These are phyloP conservation scores for Diplodia mutila DNA, from an alignment of 2,329 filamentous ascomycete species.

Conservation along the genomic window DNA sequence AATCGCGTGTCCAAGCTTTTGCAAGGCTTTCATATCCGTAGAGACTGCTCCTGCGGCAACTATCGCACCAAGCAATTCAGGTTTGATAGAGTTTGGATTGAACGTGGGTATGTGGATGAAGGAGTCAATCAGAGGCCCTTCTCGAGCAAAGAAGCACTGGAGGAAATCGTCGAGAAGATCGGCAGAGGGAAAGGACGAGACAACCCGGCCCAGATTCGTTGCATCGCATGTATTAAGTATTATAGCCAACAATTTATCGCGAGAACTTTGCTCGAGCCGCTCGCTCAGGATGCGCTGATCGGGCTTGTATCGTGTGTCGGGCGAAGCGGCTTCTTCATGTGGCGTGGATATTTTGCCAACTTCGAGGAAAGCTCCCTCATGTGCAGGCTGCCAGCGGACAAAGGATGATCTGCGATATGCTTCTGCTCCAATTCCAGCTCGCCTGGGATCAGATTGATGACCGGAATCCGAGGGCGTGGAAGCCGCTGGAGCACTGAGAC, in stretches of 20 bases:
- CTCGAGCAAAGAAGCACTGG: slow-evolving; percentile 62
- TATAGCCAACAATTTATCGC: slow-evolving; percentile 66
- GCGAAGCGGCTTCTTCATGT: background rate
- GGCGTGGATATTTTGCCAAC: slow-evolving; percentile 16
- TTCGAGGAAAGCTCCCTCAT: slow-evolving; percentile 14
- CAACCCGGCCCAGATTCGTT: slow-evolving; percentile 55
- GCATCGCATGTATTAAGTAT: slow-evolving; percentile 63
- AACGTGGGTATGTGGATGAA: slow-evolving; percentile 68
- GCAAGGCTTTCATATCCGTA: slow-evolving; percentile 61
- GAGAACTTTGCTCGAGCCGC: slow-evolving; percentile 32
- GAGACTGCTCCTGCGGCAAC: slow-evolving; percentile 64
- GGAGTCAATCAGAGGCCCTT: slow-evolving; percentile 60
- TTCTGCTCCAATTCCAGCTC: slow-evolving; percentile 17
- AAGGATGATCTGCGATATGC: slow-evolving; percentile 19
- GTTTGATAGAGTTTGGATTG: slow-evolving; percentile 57
- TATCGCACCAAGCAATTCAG: slow-evolving; percentile 64
- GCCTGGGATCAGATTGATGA: background rate
- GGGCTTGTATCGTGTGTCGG: slow-evolving; percentile 16
- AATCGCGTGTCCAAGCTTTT: slow-evolving; percentile 62
- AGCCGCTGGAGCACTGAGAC: background rate
- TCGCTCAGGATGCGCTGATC: slow-evolving; percentile 16
- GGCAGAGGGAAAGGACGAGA: slow-evolving; percentile 65
- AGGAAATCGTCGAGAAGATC: slow-evolving; percentile 64
- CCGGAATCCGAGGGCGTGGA: slow-evolving; percentile 1
- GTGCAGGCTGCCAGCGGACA: slow-evolving; percentile 20